phyloP scores from a whole-genome alignment of 768 basidiomycete species.

The Mycena vulgaris region DNA sequence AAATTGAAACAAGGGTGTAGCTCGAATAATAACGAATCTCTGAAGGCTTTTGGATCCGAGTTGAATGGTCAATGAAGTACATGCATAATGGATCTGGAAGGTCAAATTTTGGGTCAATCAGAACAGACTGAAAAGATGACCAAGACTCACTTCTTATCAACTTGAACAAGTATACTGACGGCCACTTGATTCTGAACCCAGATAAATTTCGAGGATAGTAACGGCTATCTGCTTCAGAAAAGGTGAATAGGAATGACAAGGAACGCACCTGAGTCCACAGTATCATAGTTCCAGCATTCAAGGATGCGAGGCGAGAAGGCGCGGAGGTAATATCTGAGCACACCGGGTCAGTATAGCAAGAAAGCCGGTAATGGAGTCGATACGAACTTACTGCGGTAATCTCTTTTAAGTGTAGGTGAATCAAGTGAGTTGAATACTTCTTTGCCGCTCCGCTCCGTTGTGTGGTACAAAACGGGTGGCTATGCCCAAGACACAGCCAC shows the following conservation, averaged over 20 bases:
- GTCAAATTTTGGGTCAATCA: conserved; percentile 12
- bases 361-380: conserved; percentile 3
- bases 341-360: conserved; percentile 5
- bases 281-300: neutral
- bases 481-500: no score
- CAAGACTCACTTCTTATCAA: no score
- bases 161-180: no score
- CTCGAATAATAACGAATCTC: neutral
- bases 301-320: neutral
- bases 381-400: no score
- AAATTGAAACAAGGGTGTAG: conserved; percentile 1
- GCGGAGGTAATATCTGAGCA: conserved; percentile 2
- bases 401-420: no score
- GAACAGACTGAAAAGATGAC: conserved; percentile 11
- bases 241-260: no score
- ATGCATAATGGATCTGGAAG: conserved; percentile 9
- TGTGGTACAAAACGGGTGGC: no score
- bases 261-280: no score
- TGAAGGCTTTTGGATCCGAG: conserved; percentile 9
- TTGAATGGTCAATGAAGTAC: neutral
- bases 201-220: conserved; percentile 12
- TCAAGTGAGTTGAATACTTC: no score
- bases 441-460: no score
- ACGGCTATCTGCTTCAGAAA: conserved; percentile 1
- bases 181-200: conserved; percentile 11